phyloP scores from a whole-genome alignment of 306 rosid genomes.

The Sophora flavescens region DNA sequence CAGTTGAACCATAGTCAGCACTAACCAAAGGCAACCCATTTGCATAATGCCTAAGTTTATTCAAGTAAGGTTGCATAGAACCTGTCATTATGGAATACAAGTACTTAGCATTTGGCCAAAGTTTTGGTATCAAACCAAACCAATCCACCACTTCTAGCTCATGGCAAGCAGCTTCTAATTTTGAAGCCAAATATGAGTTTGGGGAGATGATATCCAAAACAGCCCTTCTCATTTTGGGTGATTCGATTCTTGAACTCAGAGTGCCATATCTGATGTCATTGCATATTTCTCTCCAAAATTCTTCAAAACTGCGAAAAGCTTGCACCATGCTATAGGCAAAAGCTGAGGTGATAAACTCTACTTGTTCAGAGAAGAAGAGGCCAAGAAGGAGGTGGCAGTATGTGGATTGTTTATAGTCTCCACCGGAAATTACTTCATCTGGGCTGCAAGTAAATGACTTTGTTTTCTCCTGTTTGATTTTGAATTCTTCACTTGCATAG shows the following conservation, averaged over 20 bases:
- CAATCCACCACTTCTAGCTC: slow-evolving; percentile 63
- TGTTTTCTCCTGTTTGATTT: slow-evolving; percentile 77
- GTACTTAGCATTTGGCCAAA: slow-evolving; percentile 93
- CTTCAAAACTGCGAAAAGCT: slow-evolving; percentile 70
- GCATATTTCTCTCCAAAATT: slow-evolving; percentile 69
- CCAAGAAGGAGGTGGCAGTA: slow-evolving; percentile 96
- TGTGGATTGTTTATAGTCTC: slow-evolving; percentile 81
- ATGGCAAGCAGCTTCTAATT: slow-evolving; percentile 56
- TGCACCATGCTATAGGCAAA: slow-evolving; percentile 84
- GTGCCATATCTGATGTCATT: slow-evolving; percentile 65
- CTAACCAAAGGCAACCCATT: slow-evolving; percentile 80
- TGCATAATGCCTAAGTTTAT: slow-evolving; percentile 79
- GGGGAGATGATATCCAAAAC: slow-evolving; percentile 65
- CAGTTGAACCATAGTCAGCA: slow-evolving; percentile 96
- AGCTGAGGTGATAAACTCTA: slow-evolving; percentile 83
- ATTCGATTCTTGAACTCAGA: slow-evolving; percentile 55
- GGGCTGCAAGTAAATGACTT: slow-evolving; percentile 89
- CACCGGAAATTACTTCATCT: slow-evolving; percentile 77
- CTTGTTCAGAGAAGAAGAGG: slow-evolving; percentile 70
- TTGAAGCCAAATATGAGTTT: slow-evolving; percentile 61
- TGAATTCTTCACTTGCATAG: slow-evolving; percentile 86
- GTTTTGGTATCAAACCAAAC: slow-evolving; percentile 71
- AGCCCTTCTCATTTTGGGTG: slow-evolving; percentile 57
- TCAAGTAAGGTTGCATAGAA: slow-evolving; percentile 84
- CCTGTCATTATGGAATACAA: slow-evolving; percentile 94